Evolutionary conservation across 1,284 basidiomycete species (phyloP), one percentile per base, ranked within the genome.

Genomic region (Phellinidium pouzarii): DNA sequence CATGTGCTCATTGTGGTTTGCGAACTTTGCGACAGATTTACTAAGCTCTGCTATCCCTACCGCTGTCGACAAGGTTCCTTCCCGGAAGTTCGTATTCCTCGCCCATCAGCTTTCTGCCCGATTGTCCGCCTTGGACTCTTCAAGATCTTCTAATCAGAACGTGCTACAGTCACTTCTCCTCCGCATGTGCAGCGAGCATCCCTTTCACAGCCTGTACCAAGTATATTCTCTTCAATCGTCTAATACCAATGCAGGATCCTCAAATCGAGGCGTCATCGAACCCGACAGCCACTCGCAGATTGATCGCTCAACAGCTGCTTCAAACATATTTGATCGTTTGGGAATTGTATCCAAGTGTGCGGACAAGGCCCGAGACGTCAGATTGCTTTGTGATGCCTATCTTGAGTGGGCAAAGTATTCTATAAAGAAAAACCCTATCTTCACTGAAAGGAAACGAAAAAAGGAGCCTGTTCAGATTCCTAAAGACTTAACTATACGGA

Each of bases 201-300:
- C 95, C 0, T 98, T 92, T 69, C 96, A 99, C 64, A 87, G 83
- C 59, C 70, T 97, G 4, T 96, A 94, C 66, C 91, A 95, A 59
- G 80, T 99, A 11, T 91, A 87, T 64, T 89, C 89, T 57, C 64
- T 88, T 55, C 71, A 70, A 53, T 74, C 77, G n/a, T 68, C 73
- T 29, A 26, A 26, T 31, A 17, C 20, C 19, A 37, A 20, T 1
- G 20, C 49, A 6, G 23, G 34, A n/a, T 49, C 42, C 58, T 52
- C 46, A 52, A 57, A 8, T 45, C 54, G 53, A 14, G 52, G 55
- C 20, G 74, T 9, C 65, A 68, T 26, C 66, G 67, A 38, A 57
- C 69, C 12, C 64, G 70, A 20, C 60, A 71, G 1, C 23, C 3
- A 23, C 19, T 69, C 74, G 1, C 78, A 79, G 52, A 65, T 64